These are phyloP conservation scores for Aspergillus biplanus DNA, from an alignment of 495 filamentous ascomycete species.

Conservation along the genomic window DNA sequence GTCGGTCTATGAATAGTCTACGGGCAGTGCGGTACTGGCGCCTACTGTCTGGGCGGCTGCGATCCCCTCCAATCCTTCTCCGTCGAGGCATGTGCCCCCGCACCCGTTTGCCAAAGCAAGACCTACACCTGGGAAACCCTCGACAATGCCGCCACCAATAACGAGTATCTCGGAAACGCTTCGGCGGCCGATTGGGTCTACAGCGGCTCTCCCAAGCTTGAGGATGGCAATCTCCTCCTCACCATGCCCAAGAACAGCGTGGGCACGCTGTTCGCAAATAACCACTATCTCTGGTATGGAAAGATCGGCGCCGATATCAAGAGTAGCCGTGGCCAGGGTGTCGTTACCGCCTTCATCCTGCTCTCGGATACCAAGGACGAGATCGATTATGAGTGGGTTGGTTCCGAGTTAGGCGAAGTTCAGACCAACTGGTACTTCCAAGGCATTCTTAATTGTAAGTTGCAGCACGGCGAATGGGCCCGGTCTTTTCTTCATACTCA, in stretches of 20 bases:
- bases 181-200: constrained; percentile 82
- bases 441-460: constrained; percentile 88
- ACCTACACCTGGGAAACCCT: constrained; percentile 70
- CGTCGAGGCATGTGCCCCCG: constrained; percentile 84
- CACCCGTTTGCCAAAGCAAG: constrained; percentile 75
- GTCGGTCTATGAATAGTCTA: constrained; percentile 65
- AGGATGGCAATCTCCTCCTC: constrained; percentile 67
- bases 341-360: constrained; percentile 95
- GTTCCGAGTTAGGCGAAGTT: constrained; percentile 71
- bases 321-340: constrained; percentile 81
- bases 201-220: constrained; percentile 69
- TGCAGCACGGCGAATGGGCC: constrained; percentile 23
- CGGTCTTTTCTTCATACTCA: neutral
- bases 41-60: constrained; percentile 95
- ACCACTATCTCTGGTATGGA: constrained; percentile 96
- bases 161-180: constrained; percentile 84
- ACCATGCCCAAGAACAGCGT: constrained; percentile 88
- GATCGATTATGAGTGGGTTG: constrained; percentile 96
- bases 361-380: constrained; percentile 95
- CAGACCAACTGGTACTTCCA: constrained; percentile 99
- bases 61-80: constrained; percentile 80
- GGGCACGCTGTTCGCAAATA: constrained; percentile 82
- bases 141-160: constrained; percentile 67
- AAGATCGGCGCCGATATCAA: constrained; percentile 85
- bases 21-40: constrained; percentile 89